Evolutionary conservation across 257 asterid species (phyloP), one percentile per base, ranked within the genome.

Genomic region (Gentiana macrophylla): DNA sequence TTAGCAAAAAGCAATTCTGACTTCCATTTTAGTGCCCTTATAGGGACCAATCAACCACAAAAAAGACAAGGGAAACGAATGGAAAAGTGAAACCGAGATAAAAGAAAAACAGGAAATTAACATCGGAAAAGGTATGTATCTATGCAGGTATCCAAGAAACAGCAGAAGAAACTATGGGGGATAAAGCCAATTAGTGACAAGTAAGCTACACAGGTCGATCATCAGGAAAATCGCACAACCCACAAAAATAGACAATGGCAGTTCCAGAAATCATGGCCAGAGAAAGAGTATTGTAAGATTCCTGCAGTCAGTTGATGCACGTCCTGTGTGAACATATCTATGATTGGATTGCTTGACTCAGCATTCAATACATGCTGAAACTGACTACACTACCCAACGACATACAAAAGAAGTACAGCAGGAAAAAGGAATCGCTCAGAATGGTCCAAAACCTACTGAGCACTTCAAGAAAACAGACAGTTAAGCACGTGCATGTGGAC

Each of bases 221-320:
- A 71, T 80, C 82, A 81, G 83, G 83, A 15, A 70, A 48, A 73
- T 43, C 57, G 74, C 62, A 74, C 78, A 70, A 67, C 54, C 79
- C 62, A 70, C 47, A 15, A 67, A 73, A 71, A 74, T 77, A 72
- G 72, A 52, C 67, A 74, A 75, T 75, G 47, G 78, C 93, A 70
- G 74, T 73, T 77, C 86, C 86, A 71, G 78, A 78, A 70, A 70
- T 80, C 84, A 82, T 74, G 79, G 67, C 88, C 64, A 81, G 56
- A 79, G 65, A 80, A 86, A 74, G 89, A 72, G 24, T 15, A 70
- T 64, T 68, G 89, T 72, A 72, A 72, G 75, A 73, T 70, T 67
- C 98, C 96, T 90, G 98, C 95, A 90, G 89, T 75, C 79, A 90
- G 83, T 79, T 84, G 78, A 76, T 74, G 94, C 73, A 76, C 76